phyloP scores from a whole-genome alignment of 2,329 filamentous ascomycete species.

The Diaporthe batatas region DNA sequence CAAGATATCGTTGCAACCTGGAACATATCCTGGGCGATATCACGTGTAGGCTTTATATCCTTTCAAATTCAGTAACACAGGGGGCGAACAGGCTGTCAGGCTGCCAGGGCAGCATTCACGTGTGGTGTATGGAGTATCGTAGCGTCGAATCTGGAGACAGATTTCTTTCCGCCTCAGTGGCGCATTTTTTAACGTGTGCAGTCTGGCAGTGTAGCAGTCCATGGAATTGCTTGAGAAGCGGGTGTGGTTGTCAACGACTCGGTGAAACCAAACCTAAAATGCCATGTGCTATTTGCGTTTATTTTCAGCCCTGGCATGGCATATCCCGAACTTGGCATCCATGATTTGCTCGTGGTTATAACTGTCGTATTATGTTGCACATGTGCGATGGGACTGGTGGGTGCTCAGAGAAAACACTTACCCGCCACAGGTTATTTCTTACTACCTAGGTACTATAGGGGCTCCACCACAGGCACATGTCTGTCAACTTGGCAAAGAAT shows the following conservation, averaged over 20 bases:
- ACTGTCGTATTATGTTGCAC: background rate
- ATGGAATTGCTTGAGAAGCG: background rate
- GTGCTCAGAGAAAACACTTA: background rate
- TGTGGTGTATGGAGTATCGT: background rate
- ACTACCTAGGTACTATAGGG: too few relatives aligned
- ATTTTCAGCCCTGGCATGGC: constrained; percentile 1
- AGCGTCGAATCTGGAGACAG: background rate
- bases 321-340: background rate
- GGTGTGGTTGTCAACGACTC: background rate
- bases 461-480: background rate
- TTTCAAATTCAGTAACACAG: background rate
- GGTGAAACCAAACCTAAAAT: background rate
- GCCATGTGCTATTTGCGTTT: background rate
- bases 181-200: background rate
- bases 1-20: background rate
- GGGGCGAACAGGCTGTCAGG: too few relatives aligned
- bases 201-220: background rate
- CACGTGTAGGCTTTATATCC: background rate
- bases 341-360: background rate
- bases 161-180: background rate
- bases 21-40: background rate
- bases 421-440: background rate
- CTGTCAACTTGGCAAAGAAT: constrained; percentile 2
- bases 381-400: too few relatives aligned
- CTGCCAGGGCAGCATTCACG: background rate